Evolutionary conservation across 2,329 filamentous ascomycete species (phyloP).

Genomic region (Mariannaea elegans): DNA sequence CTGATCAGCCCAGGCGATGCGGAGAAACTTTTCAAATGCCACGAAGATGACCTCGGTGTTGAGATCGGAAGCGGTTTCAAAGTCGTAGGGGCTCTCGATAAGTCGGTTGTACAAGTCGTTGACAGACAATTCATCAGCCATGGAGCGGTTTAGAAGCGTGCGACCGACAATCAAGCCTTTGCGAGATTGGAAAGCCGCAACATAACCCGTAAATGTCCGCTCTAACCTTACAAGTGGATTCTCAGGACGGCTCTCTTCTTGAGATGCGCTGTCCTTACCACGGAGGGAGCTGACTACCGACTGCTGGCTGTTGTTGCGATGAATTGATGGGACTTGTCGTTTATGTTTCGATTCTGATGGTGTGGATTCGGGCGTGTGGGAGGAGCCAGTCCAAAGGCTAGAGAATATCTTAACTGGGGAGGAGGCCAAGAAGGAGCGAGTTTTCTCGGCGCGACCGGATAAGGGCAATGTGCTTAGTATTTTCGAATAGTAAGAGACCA

Average conservation of each 20-base stretch:
- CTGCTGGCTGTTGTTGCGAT: slow-evolving; percentile 57
- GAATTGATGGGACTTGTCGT: slow-evolving; percentile 52
- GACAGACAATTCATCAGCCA: slow-evolving; percentile 80
- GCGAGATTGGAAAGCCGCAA: slow-evolving; percentile 81
- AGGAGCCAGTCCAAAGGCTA: slow-evolving; percentile 74
- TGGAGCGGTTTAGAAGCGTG: slow-evolving; percentile 73
- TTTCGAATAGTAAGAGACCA: slow-evolving; percentile 82
- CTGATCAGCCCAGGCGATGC: slow-evolving; percentile 86
- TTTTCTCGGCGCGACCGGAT: slow-evolving; percentile 69
- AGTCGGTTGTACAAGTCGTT: slow-evolving; percentile 92
- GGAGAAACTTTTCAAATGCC: slow-evolving; percentile 92
- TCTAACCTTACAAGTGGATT: slow-evolving; percentile 79
- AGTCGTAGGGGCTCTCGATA: slow-evolving; percentile 82
- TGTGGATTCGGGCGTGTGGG: slow-evolving; percentile 47
- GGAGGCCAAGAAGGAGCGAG: slow-evolving; percentile 75
- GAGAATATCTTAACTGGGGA: slow-evolving; percentile 93
- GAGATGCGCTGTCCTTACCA: slow-evolving; percentile 51
- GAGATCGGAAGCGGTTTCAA: slow-evolving; percentile 78
- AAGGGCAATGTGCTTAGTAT: slow-evolving; percentile 76
- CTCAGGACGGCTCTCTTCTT: slow-evolving; percentile 63
- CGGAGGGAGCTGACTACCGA: slow-evolving; percentile 65
- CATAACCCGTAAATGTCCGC: slow-evolving; percentile 84
- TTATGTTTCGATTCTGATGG: slow-evolving; percentile 49
- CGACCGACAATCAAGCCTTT: slow-evolving; percentile 88
- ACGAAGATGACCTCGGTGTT: slow-evolving; percentile 87